Evolutionary conservation across 2,329 filamentous ascomycete genomes (phyloP).

Genomic region (Ceratocystis harringtonii): DNA sequence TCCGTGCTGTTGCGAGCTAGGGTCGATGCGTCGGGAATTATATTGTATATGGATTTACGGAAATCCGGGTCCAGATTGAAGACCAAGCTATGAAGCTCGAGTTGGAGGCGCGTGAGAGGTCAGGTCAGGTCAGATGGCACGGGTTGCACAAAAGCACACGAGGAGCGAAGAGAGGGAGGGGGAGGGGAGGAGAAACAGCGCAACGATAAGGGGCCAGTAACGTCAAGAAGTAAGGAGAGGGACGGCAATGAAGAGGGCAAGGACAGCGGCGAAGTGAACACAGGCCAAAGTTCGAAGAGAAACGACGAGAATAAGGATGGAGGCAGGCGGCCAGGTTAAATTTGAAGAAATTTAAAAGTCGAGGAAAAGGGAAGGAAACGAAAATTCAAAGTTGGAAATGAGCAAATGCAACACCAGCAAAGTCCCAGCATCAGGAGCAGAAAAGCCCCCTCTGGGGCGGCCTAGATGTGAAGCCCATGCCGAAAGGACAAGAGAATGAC

Average conservation of each 20-base stretch:
- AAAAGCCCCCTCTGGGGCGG: background rate
- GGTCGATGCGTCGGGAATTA: no score
- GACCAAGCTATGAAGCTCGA: no score
- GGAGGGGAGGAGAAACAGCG: background rate
- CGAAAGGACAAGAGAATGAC: background rate
- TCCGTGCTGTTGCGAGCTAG: no score
- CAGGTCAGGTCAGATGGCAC: no score
- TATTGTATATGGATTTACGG: no score
- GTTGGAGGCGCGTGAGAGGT: no score
- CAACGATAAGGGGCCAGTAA: background rate
- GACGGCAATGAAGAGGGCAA: background rate
- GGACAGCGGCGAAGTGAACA: background rate
- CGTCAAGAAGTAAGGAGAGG: background rate
- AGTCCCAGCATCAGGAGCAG: background rate
- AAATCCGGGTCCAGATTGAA: no score
- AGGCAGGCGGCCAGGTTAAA: background rate
- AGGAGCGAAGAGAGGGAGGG: background rate
- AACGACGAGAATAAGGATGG: background rate
- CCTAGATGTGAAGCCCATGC: no score
- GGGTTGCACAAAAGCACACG: no score
- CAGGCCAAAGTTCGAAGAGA: no score
- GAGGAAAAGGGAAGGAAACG: background rate
- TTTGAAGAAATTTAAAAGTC: background rate
- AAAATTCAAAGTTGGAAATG: background rate
- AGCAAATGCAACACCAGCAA: constrained; percentile 5